These are phyloP conservation scores for Globisporangium ultimum DNA, from an alignment of 352 stramenopile species.

Conservation along the genomic window DNA sequence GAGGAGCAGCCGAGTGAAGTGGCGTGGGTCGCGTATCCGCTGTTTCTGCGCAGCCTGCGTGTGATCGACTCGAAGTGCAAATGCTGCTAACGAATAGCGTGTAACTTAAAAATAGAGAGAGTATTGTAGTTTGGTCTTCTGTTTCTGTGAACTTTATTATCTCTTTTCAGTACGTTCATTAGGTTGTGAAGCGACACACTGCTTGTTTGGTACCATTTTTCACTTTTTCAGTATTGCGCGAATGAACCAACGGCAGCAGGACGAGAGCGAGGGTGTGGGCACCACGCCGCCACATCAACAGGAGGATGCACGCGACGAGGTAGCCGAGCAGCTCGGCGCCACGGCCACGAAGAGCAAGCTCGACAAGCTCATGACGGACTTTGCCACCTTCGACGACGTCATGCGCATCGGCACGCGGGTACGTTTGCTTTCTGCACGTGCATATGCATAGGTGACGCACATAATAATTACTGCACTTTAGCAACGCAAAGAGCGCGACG, in stretches of 20 bases:
- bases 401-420: slow-evolving; percentile 84
- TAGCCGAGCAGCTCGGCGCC: slow-evolving; percentile 36
- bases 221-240: no score
- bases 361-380: slow-evolving; percentile 82
- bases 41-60: slow-evolving; percentile 67
- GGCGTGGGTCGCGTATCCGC: slow-evolving; percentile 59
- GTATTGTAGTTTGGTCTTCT: background rate
- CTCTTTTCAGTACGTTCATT: background rate
- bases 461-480: slow-evolving; percentile 12
- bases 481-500: slow-evolving; percentile 91
- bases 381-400: slow-evolving; percentile 82
- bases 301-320: slow-evolving; percentile 5
- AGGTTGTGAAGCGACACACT: background rate
- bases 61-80: slow-evolving; percentile 44
- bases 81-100: slow-evolving; percentile 6
- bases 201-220: no score
- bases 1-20: slow-evolving; percentile 10
- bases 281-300: background rate
- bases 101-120: background rate
- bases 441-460: no score
- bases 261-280: no score
- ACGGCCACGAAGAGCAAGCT: slow-evolving; percentile 82
- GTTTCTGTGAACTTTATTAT: background rate
- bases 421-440: background rate
- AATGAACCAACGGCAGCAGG: slow-evolving; percentile 15